Evolutionary conservation across 2,329 filamentous ascomycete species (phyloP).

Genomic region (Helicocarpus griseus): DNA sequence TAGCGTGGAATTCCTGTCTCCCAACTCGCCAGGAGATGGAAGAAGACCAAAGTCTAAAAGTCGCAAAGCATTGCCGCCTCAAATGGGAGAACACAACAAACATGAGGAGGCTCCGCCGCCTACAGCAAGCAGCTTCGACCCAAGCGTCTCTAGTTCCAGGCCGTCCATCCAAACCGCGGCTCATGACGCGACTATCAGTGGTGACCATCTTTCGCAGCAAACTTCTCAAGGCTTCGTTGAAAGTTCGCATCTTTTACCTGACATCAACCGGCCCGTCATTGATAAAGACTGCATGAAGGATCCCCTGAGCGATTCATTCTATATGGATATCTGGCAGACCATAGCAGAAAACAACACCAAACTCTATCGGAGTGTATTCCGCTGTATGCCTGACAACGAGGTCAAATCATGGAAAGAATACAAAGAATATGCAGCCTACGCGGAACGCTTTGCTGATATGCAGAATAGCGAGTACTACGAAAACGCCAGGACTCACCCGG

Average conservation of each 20-base stretch:
- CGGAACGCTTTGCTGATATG: slow-evolving; percentile 62
- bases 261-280: slow-evolving; percentile 64
- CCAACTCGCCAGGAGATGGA: slow-evolving; percentile 39
- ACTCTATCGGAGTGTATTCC: slow-evolving; percentile 85
- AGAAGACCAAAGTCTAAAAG: neutral
- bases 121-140: slow-evolving; percentile 49
- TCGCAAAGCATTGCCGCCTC: neutral
- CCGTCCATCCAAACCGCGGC: neutral
- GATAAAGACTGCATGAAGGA: slow-evolving; percentile 92
- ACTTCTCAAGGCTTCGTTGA: slow-evolving; percentile 40
- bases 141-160: neutral
- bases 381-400: slow-evolving; percentile 93
- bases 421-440: slow-evolving; percentile 70
- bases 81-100: neutral
- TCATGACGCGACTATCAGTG: slow-evolving; percentile 47
- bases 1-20: slow-evolving; percentile 60
- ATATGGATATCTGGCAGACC: slow-evolving; percentile 76
- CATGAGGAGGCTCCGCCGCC: slow-evolving; percentile 8
- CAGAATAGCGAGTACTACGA: slow-evolving; percentile 46
- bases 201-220: slow-evolving; percentile 43
- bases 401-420: slow-evolving; percentile 92
- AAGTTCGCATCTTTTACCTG: slow-evolving; percentile 44
- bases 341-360: slow-evolving; percentile 93
- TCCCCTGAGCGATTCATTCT: slow-evolving; percentile 71
- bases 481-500: slow-evolving; percentile 34